These are phyloP conservation scores for Orychophragmus violaceus DNA, from an alignment of 345 rosid species.

Conservation along the genomic window DNA sequence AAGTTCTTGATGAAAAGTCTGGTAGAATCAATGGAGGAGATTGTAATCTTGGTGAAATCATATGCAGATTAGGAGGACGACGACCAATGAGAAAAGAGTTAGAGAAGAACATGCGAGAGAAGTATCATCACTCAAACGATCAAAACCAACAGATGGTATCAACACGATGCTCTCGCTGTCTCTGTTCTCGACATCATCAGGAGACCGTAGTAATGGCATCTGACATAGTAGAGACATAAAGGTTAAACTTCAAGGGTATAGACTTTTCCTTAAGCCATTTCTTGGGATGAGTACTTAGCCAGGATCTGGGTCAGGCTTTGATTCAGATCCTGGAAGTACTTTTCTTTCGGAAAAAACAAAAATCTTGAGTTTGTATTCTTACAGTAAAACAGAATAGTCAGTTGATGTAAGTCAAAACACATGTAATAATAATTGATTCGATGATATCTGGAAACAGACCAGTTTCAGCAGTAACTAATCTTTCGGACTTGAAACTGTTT, in stretches of 20 bases:
- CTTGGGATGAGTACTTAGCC: conserved; percentile 32
- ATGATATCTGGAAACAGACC: too few relatives aligned
- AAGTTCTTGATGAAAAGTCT: background rate
- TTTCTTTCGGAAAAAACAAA: background rate
- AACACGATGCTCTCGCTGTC: conserved; percentile 31
- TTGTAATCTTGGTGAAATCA: background rate
- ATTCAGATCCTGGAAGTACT: conserved; percentile 35
- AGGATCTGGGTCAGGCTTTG: conserved; percentile 21
- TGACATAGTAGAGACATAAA: conserved; percentile 10
- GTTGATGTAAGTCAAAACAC: background rate
- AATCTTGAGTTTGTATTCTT: conserved; percentile 17
- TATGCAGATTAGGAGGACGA: conserved; percentile 9
- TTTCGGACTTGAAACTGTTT: too few relatives aligned
- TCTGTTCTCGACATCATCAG: conserved; percentile 27
- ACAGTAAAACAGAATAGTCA: background rate
- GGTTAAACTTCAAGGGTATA: conserved; percentile 12
- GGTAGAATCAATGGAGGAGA: background rate
- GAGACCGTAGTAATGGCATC: conserved; percentile 1
- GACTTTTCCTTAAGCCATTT: conserved; percentile 2
- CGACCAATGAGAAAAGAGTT: conserved; percentile 10
- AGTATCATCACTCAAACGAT: conserved; percentile 10
- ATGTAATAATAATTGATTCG: background rate
- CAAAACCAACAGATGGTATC: conserved; percentile 14
- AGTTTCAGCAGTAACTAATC: too few relatives aligned
- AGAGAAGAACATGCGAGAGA: background rate